phyloP scores from a whole-genome alignment of 176 grass and related monocot species.

The sorghum (Sorghum bicolor) region Sorghum_bicolor_NCBIv3 NC_012870.2:63964501-63965000 shows the following conservation, averaged over 20 bases:
- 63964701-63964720: slow-evolving; percentile 54
- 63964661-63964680: slow-evolving; percentile 82
- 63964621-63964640: slow-evolving; percentile 69
- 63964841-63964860: neutral
- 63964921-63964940: slow-evolving; percentile 20
- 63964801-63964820: neutral
- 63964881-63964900: neutral
- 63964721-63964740: neutral
- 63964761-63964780: neutral
- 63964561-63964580: slow-evolving; percentile 59
- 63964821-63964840: neutral
- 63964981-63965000: neutral
- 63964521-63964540: slow-evolving; percentile 42
- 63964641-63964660: slow-evolving; percentile 87
- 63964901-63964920: slow-evolving; percentile 5
- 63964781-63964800: slow-evolving; percentile 16
- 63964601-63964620: slow-evolving; percentile 80
- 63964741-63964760: neutral
- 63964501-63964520: slow-evolving; percentile 24
- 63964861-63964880: neutral
- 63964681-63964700: slow-evolving; percentile 84
- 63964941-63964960: neutral
- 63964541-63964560: slow-evolving; percentile 30
- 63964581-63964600: slow-evolving; percentile 85
- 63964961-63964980: neutral